These are phyloP conservation scores for Calcarisporium arbuscula DNA, from an alignment of 2,329 filamentous ascomycete genomes.

Conservation along the genomic window DNA sequence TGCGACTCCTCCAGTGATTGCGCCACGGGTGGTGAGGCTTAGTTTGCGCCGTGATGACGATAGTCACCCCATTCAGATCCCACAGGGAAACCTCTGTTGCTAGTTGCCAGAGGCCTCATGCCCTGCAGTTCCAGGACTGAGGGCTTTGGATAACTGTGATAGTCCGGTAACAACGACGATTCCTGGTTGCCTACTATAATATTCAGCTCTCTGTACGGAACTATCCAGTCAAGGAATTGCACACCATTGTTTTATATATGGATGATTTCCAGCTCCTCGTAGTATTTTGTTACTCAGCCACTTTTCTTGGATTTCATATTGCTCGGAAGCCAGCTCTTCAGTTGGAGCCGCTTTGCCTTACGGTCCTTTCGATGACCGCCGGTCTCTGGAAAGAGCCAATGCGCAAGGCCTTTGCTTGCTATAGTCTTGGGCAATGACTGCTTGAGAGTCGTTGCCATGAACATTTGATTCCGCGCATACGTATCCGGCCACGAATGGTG, in stretches of 20 bases:
- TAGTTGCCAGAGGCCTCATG: too few relatives aligned
- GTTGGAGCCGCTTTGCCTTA: constrained; percentile 13
- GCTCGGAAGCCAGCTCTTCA: constrained; percentile 18
- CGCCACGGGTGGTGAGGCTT: too few relatives aligned
- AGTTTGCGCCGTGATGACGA: too few relatives aligned
- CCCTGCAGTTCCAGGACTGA: too few relatives aligned
- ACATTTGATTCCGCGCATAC: constrained; percentile 24
- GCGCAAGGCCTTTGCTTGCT: constrained; percentile 30
- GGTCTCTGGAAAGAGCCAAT: constrained; percentile 32
- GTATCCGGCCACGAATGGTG: constrained; percentile 35
- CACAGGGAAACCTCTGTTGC: background rate
- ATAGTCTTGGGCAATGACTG: constrained; percentile 32
- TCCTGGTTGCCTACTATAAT: too few relatives aligned
- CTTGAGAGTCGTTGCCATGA: constrained; percentile 29
- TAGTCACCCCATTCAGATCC: too few relatives aligned
- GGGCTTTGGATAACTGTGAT: too few relatives aligned
- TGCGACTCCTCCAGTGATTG: too few relatives aligned
- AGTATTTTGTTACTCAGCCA: background rate
- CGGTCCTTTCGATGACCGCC: constrained; percentile 1
- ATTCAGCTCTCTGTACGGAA: background rate
- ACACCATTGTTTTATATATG: too few relatives aligned
- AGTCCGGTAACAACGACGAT: too few relatives aligned
- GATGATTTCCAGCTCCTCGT: too few relatives aligned
- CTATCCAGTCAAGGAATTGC: background rate
- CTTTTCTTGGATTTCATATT: constrained; percentile 13